phyloP scores from a whole-genome alignment of 1,284 basidiomycete species.

The Sanguinoderma infundibulare region DNA sequence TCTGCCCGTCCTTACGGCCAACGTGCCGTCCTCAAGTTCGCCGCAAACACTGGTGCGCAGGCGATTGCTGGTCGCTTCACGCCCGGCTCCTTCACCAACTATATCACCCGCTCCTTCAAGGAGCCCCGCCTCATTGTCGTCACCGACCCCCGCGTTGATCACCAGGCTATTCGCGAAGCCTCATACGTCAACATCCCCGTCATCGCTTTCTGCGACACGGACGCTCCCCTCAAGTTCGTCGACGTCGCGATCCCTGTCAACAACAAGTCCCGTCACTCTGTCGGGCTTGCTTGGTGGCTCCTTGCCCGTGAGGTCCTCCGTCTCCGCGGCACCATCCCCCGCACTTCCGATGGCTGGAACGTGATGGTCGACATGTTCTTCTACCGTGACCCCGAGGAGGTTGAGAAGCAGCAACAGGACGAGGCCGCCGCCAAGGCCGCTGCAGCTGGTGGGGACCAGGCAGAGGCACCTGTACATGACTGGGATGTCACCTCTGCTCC shows the following conservation, averaged over 20 bases:
- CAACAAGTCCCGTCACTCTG: slow-evolving; percentile 98
- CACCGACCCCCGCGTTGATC: slow-evolving; percentile 98
- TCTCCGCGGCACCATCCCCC: slow-evolving; percentile 90
- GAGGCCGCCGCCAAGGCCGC: slow-evolving; percentile 85
- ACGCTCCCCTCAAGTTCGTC: slow-evolving; percentile 96
- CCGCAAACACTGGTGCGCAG: slow-evolving; percentile 96
- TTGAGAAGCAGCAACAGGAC: slow-evolving; percentile 95
- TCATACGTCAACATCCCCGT: slow-evolving; percentile 99
- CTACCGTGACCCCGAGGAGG: slow-evolving; percentile 99
- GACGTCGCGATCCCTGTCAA: slow-evolving; percentile 99
- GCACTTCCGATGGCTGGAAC: slow-evolving; percentile 91
- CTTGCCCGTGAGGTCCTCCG: slow-evolving; percentile 98
- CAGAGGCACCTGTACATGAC: slow-evolving; percentile 62
- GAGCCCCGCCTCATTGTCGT: slow-evolving; percentile 98
- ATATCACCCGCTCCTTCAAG: slow-evolving; percentile 99
- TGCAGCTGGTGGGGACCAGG: slow-evolving; percentile 56
- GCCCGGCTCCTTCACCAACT: slow-evolving; percentile 99
- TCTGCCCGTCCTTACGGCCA: slow-evolving; percentile 98
- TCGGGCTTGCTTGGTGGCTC: slow-evolving; percentile 99
- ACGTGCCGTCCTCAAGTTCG: slow-evolving; percentile 98
- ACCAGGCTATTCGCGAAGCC: slow-evolving; percentile 99
- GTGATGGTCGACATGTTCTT: slow-evolving; percentile 99
- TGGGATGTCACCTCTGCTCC: slow-evolving; percentile 82
- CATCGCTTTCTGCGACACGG: slow-evolving; percentile 98
- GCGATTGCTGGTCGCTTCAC: slow-evolving; percentile 99